Conservation (phyloP, 2,329 filamentous ascomycete species). For the Verticillium dahliae region DNA sequence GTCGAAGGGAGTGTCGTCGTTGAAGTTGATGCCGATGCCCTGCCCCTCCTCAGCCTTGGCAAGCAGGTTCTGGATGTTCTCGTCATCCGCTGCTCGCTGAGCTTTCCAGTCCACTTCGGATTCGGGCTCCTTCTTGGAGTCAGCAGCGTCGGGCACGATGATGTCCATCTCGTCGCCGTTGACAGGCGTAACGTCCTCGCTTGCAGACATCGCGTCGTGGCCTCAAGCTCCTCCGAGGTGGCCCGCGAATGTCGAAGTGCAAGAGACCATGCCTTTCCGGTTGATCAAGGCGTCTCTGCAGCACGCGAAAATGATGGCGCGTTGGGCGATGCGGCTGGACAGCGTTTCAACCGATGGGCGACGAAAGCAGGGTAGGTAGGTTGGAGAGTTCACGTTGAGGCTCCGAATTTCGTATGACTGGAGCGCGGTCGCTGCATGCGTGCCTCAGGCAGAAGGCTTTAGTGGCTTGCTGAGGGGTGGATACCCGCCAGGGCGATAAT, state of each 20-base stretch:
- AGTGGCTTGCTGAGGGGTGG: slow-evolving; percentile 4
- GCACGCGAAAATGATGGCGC: not conserved
- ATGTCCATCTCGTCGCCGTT: not conserved
- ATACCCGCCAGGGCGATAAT: not conserved
- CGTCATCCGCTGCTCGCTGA: slow-evolving; percentile 43
- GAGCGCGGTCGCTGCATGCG: slow-evolving; percentile 10
- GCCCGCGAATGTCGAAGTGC: not conserved
- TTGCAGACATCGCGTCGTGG: not conserved
- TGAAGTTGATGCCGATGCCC: slow-evolving; percentile 33
- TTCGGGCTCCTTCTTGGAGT: slow-evolving; percentile 12
- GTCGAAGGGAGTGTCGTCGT: slow-evolving; percentile 44
- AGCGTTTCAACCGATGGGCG: not conserved
- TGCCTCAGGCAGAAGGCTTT: slow-evolving; percentile 8
- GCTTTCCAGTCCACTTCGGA: slow-evolving; percentile 30
- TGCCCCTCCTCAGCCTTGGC: slow-evolving; percentile 32
- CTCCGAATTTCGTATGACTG: slow-evolving; percentile 13
- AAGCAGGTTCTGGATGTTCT: slow-evolving; percentile 37
- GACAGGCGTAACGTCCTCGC: not conserved
- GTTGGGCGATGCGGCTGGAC: not conserved
- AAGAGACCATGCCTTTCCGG: not conserved
- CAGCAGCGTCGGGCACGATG: slow-evolving; percentile 6
- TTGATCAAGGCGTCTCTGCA: not conserved
- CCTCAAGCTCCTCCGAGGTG: slow-evolving; percentile 8
- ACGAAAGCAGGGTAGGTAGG: slow-evolving; percentile 9
- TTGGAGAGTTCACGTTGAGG: slow-evolving; percentile 12